Percentiles rank a stretch among this genome's conserved stretches.
phyloP scores from a whole-genome alignment of 2,329 filamentous ascomycete species.

The Pyrenophora teres region DNA sequence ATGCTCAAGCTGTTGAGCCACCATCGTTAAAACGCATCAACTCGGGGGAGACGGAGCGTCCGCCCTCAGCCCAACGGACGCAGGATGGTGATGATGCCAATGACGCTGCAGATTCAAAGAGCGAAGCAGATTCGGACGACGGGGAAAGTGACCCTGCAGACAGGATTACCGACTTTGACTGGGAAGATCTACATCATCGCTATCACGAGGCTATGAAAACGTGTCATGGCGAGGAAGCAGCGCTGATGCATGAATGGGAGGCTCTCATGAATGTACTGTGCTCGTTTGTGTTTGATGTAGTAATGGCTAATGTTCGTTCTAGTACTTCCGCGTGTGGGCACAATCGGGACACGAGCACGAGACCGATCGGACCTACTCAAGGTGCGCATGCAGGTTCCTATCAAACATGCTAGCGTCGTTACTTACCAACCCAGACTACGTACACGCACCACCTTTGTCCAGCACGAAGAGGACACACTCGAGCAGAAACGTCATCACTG shows the following conservation, averaged over 20 bases:
- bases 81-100: conserved; percentile 16
- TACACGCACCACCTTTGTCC: conserved; percentile 77
- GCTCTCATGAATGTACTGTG: conserved; percentile 47
- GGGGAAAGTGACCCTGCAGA: conserved; percentile 35
- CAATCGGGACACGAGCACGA: conserved; percentile 73
- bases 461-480: conserved; percentile 72
- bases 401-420: background rate
- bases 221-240: conserved; percentile 66
- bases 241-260: conserved; percentile 69
- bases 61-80: conserved; percentile 31
- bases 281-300: background rate
- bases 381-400: conserved; percentile 53
- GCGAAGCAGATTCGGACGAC: conserved; percentile 16
- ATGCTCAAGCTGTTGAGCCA: conserved; percentile 10
- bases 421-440: conserved; percentile 61
- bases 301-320: conserved; percentile 14
- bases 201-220: conserved; percentile 70
- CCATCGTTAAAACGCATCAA: conserved; percentile 13
- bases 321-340: conserved; percentile 85
- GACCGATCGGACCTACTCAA: conserved; percentile 75
- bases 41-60: conserved; percentile 34
- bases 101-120: conserved; percentile 12
- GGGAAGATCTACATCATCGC: conserved; percentile 73
- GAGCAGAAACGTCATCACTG: conserved; percentile 79
- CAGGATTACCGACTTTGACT: conserved; percentile 66